Percentiles rank a stretch among this genome's conserved stretches.
phyloP scores from a whole-genome alignment of 306 rosid genomes.

The Cucurbita pepo region DNA sequence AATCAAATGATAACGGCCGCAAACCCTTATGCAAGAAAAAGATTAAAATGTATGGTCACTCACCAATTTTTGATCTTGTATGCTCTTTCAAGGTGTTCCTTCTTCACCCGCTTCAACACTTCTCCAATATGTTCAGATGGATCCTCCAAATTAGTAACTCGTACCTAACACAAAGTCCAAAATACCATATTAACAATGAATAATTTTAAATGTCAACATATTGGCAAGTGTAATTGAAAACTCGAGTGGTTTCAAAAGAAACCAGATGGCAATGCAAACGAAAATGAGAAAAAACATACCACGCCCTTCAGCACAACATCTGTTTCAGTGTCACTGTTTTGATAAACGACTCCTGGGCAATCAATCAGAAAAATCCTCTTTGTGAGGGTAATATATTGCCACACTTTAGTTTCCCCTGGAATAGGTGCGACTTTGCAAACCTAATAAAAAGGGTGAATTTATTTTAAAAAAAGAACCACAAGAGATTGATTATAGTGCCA shows the following conservation, averaged over 20 bases:
- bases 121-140: conserved; percentile 91
- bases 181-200: not conserved
- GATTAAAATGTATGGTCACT: not conserved
- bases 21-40: not conserved
- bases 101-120: conserved; percentile 89
- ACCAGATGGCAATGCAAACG: not conserved
- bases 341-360: conserved; percentile 92
- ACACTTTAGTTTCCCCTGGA: conserved; percentile 93
- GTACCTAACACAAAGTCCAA: conserved; percentile 40
- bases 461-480: too few relatives aligned
- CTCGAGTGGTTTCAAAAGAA: not conserved
- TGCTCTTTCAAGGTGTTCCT: conserved; percentile 71
- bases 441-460: conserved; percentile 15
- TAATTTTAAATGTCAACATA: not conserved
- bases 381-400: conserved; percentile 92
- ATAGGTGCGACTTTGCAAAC: conserved; percentile 99
- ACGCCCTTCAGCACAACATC: conserved; percentile 85
- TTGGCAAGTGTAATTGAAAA: not conserved
- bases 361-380: conserved; percentile 91
- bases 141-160: conserved; percentile 87
- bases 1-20: not conserved
- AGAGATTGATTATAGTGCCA: not conserved
- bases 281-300: conserved; percentile 29
- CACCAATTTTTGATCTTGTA: conserved; percentile 72
- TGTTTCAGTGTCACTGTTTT: conserved; percentile 68